Percentiles rank a stretch among this genome's conserved stretches.
Conservation (phyloP, 225 moss, liverwort and hornwort species). For the Pseudisothecium myosuroides region DNA sequence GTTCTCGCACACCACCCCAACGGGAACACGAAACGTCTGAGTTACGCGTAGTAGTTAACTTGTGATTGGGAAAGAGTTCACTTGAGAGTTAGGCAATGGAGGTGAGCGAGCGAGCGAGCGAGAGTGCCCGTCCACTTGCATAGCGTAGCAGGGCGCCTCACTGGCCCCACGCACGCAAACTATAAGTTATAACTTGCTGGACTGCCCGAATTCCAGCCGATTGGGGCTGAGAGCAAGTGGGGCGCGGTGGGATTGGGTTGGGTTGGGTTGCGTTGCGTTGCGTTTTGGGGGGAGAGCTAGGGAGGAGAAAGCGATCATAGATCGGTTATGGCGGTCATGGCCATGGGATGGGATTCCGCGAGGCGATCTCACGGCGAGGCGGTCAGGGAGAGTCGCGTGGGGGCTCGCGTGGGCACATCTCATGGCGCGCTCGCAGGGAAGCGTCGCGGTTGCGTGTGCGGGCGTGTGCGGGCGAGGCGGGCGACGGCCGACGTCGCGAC, state of each 20-base stretch:
- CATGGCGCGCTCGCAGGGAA: background rate
- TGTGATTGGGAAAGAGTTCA: background rate
- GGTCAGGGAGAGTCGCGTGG: background rate
- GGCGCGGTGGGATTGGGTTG: background rate
- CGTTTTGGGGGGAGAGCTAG: too few relatives aligned
- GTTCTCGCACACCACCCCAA: background rate
- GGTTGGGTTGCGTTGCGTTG: background rate
- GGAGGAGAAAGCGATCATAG: background rate
- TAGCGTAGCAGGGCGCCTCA: background rate
- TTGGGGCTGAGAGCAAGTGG: too few relatives aligned
- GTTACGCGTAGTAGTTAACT: background rate
- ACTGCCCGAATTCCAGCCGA: background rate
- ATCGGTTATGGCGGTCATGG: background rate
- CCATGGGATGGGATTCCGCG: background rate
- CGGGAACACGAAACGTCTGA: background rate
- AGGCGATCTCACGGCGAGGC: background rate
- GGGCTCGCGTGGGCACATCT: background rate
- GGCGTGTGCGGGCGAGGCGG: background rate
- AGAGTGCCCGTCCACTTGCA: background rate
- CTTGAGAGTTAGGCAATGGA: background rate
- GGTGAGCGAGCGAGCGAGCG: background rate
- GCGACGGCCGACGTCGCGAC: background rate
- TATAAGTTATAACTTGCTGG: background rate
- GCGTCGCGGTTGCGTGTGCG: conserved; percentile 1
- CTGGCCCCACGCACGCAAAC: background rate